A percentile compares a stretch with the other conserved stretches of the same genome.
Evolutionary conservation across 495 filamentous ascomycete genomes (phyloP).

Genomic region (Gamarada debralockiae): DNA sequence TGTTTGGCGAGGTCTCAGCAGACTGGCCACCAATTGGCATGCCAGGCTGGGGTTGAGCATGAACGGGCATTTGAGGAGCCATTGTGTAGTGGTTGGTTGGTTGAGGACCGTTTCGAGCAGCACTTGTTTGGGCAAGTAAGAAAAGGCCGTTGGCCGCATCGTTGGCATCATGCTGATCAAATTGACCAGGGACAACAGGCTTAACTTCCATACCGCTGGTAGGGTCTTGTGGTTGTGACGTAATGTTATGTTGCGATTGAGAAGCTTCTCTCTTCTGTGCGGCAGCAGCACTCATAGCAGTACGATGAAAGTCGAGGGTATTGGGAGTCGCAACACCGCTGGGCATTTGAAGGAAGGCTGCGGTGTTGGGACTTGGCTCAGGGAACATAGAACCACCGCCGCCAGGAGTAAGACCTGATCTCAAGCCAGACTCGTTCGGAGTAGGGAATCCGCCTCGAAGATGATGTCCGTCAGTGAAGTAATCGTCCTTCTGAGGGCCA

Average conservation of each 20-base stretch:
- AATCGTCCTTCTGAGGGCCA: conserved; percentile 64
- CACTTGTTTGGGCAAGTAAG: conserved; percentile 66
- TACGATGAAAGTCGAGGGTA: conserved; percentile 92
- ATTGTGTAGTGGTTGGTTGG: conserved; percentile 39
- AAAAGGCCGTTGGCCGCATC: conserved; percentile 95
- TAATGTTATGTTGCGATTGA: conserved; percentile 25
- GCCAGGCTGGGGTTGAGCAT: conserved; percentile 17
- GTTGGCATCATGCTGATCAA: conserved; percentile 82
- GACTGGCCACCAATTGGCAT: conserved; percentile 20
- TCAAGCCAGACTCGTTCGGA: conserved; percentile 92
- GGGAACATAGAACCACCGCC: conserved; percentile 98
- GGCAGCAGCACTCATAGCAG: conserved; percentile 79
- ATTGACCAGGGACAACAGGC: conserved; percentile 50
- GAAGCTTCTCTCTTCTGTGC: conserved; percentile 38
- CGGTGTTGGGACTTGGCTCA: conserved; percentile 80
- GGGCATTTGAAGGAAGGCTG: conserved; percentile 72
- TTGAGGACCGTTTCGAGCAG: conserved; percentile 18
- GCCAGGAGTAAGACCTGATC: conserved; percentile 89
- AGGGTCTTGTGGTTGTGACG: conserved; percentile 46
- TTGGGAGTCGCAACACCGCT: conserved; percentile 82
- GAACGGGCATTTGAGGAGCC: conserved; percentile 25
- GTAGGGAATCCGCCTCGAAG: conserved; percentile 77
- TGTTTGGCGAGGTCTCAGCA: conserved; percentile 40
- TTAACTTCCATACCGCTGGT: conserved; percentile 37
- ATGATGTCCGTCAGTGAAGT: conserved; percentile 75